Percentiles rank a stretch among this genome's conserved stretches.
phyloP scores from a whole-genome alignment of 2,329 filamentous ascomycete genomes.

The Colletotrichum sublineola region DNA sequence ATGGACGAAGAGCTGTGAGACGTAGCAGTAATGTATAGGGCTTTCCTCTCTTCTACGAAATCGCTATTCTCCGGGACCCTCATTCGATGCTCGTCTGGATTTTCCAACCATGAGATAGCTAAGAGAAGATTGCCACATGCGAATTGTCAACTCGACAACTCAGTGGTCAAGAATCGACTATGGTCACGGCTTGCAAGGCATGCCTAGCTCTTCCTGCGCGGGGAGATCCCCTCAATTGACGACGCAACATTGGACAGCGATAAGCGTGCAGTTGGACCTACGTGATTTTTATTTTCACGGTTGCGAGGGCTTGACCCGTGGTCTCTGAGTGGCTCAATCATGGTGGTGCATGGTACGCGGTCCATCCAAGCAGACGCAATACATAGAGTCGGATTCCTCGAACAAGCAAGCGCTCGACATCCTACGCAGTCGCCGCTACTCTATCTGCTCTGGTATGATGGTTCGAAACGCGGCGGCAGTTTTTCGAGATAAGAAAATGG shows the following conservation, averaged over 20 bases:
- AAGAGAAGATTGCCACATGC: constrained; percentile 38
- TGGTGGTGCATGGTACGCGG: constrained; percentile 17
- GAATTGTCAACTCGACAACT: constrained; percentile 22
- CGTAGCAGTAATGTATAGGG: constrained; percentile 27
- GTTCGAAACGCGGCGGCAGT: constrained; percentile 16
- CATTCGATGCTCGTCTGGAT: constrained; percentile 29
- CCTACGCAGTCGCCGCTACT: constrained; percentile 30
- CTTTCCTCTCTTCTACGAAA: constrained; percentile 11
- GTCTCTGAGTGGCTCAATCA: constrained; percentile 35
- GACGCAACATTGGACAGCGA: constrained; percentile 40
- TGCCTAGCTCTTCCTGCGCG: constrained; percentile 28
- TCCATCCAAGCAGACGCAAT: constrained; percentile 38
- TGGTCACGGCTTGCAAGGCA: constrained; percentile 21
- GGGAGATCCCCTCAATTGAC: constrained; percentile 38
- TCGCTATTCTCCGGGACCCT: constrained; percentile 21
- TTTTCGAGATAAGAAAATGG: constrained; percentile 8
- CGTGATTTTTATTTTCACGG: constrained; percentile 29
- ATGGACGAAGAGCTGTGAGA: constrained; percentile 18
- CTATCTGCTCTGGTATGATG: constrained; percentile 30
- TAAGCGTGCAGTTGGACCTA: constrained; percentile 38
- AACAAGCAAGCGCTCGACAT: constrained; percentile 33
- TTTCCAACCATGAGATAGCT: constrained; percentile 26
- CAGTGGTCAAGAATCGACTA: constrained; percentile 25
- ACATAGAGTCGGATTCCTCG: constrained; percentile 29
- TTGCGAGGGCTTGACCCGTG: constrained; percentile 32